These are phyloP conservation scores for Marasmius oreades DNA, from an alignment of 1,284 basidiomycete genomes.

Conservation along the genomic window DNA sequence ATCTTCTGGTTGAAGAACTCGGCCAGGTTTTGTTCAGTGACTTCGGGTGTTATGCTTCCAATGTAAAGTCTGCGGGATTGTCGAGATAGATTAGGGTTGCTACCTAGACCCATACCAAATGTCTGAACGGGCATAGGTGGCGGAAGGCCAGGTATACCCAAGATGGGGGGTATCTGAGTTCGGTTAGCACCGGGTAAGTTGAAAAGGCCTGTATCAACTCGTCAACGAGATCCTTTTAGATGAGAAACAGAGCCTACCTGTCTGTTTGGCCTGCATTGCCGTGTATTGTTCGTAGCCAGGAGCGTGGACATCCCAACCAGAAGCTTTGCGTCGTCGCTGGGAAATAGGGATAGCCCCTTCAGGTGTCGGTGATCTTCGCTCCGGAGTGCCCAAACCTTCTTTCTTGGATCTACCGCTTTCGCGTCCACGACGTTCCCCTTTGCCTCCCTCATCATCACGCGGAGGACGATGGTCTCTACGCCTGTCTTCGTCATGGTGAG, in stretches of 20 bases:
- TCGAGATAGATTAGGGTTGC: conserved; percentile 81
- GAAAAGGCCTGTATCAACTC: conserved; percentile 65
- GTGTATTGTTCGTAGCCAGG: conserved; percentile 94
- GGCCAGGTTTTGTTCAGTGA: conserved; percentile 86
- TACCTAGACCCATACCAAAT: conserved; percentile 81
- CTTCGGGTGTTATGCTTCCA: conserved; percentile 89
- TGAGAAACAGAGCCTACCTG: conserved; percentile 53
- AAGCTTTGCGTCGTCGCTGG: conserved; percentile 82
- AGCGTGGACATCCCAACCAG: conserved; percentile 95
- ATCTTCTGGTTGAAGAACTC: conserved; percentile 97
- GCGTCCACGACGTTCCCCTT: conserved; percentile 38
- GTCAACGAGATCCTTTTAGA: neutral
- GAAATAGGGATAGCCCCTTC: conserved; percentile 80
- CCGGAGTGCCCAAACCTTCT: conserved; percentile 62
- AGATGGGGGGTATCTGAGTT: conserved; percentile 79
- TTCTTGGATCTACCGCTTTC: conserved; percentile 45
- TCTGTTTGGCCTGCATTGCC: conserved; percentile 95
- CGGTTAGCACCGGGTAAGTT: conserved; percentile 90
- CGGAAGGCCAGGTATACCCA: conserved; percentile 74
- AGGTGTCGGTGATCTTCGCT: conserved; percentile 88
- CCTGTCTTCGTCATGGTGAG: conserved; percentile 23
- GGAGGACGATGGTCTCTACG: conserved; percentile 17
- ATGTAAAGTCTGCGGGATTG: conserved; percentile 95
- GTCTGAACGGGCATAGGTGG: conserved; percentile 80
- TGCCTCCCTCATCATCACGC: conserved; percentile 33